Base-by-base conservation (phyloP, 2,329 filamentous ascomycete species). In the Penicillium janthinellum region DNA sequence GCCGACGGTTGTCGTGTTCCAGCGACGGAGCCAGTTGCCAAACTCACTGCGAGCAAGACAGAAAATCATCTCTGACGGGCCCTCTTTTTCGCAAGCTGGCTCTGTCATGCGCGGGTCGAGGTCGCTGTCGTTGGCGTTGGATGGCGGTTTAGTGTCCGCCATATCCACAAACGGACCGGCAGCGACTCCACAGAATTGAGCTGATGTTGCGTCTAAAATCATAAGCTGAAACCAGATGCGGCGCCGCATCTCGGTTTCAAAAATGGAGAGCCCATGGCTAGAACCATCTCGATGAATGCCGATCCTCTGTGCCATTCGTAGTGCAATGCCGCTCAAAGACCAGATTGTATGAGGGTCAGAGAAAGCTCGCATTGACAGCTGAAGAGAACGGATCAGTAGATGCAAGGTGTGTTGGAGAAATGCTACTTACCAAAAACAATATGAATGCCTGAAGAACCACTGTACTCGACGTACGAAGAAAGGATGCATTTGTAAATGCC, bases 251-350 rank as follows among this genome's bases (percentile, higher is more conserved):
- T 83, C 79, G 3, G 76, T 75, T 25, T 83, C 80, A 53, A 82
- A 83, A 22, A 77, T 66, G 14, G 76, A 75, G 11, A 84, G 69
- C 1, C 78, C 78, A n/a, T 82, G 73, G 5, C 66, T 67, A 17
- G 75, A 74, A 0, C 79, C 79, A 66, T 84, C 82, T 15, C 79
- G 73, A 61, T 84, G 81, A 7, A 84, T 69, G 1, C 82, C 81
- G 38, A 82, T 78, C 6, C 79, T 75, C 62, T 82, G 80, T 5
- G 74, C 80, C 14, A 83, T 79, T 2, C 81, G 75, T 7, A 78
- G 67, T 6, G 79, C 80, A 28, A 81, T 70, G 0, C 81, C 81
- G 7, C 77, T 78, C 35, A 84, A 71, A 49, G 82, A 80, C 82
- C 82, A 86, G 51, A 82, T 78, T 0, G 80, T 80, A 49, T 82